phyloP scores from a whole-genome alignment of 257 asterid genomes.

The Fraxinus quadrangulata region DNA sequence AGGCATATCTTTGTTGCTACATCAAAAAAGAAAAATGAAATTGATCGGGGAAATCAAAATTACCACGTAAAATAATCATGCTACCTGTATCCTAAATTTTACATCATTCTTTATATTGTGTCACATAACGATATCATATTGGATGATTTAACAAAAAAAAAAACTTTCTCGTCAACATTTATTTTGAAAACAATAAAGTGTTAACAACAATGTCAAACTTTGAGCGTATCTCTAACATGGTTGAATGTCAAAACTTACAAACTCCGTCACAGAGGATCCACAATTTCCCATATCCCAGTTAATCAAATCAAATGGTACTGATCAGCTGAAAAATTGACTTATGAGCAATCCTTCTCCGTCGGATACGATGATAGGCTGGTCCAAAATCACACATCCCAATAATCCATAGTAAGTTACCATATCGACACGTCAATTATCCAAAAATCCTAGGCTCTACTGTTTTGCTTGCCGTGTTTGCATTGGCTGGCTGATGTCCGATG shows the following conservation, averaged over 20 bases:
- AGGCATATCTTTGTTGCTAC: too few species aligned
- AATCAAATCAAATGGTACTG: not conserved
- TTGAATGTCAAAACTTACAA: conserved; percentile 1
- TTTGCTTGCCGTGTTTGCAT: conserved; percentile 41
- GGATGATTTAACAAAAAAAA: too few species aligned
- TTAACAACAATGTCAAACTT: too few species aligned
- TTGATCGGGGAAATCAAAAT: too few species aligned
- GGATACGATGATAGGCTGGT: conserved; percentile 35
- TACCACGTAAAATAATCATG: too few species aligned
- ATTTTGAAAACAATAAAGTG: too few species aligned
- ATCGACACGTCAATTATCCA: conserved; percentile 38
- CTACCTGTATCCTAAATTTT: too few species aligned
- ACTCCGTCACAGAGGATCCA: conserved; percentile 16
- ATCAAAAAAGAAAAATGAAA: too few species aligned
- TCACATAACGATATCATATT: too few species aligned
- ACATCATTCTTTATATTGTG: too few species aligned
- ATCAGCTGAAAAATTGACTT: conserved; percentile 24
- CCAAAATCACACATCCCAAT: conserved; percentile 39
- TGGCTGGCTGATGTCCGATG: conserved; percentile 36
- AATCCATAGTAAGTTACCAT: not conserved
- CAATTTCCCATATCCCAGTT: not conserved
- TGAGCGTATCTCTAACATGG: too few species aligned
- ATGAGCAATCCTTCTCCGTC: conserved; percentile 18
- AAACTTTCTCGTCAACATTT: too few species aligned
- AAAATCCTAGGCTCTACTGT: conserved; percentile 24